These are phyloP conservation scores for Termitomyces eurrhizus DNA, from an alignment of 768 basidiomycete genomes.

Conservation along the genomic window DNA sequence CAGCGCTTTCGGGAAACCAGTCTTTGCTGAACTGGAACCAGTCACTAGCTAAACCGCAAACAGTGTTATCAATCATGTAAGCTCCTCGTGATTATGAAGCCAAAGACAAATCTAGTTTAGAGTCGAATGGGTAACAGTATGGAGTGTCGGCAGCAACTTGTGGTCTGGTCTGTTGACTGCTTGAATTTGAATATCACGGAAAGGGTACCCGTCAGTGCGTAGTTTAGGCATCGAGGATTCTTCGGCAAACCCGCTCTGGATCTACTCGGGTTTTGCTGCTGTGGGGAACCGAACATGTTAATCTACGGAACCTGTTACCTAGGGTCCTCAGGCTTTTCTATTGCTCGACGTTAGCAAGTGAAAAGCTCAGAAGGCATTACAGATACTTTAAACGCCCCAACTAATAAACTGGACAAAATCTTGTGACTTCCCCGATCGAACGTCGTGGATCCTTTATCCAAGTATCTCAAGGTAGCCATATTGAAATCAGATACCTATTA, in stretches of 20 bases:
- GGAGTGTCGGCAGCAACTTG: background rate
- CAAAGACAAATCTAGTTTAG: conserved; percentile 7
- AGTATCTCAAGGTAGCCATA: conserved; percentile 11
- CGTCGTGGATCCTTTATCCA: conserved; percentile 2
- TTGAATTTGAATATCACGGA: conserved; percentile 11
- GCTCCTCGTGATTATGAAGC: conserved; percentile 5
- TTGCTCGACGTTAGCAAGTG: background rate
- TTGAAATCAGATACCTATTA: conserved; percentile 13
- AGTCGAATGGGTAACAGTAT: background rate
- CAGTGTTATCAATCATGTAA: background rate
- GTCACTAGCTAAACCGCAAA: background rate
- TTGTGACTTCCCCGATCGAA: conserved; percentile 3
- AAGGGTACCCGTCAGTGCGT: conserved; percentile 7
- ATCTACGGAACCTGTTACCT: conserved; percentile 2
- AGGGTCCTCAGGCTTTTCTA: background rate
- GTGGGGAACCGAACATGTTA: background rate
- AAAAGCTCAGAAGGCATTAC: background rate
- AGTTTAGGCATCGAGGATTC: background rate
- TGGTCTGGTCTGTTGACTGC: conserved; percentile 8
- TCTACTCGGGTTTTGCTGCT: background rate
- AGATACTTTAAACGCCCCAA: background rate
- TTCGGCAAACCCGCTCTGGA: background rate
- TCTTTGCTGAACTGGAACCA: background rate
- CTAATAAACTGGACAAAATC: background rate
- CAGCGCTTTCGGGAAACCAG: no score